Evolutionary conservation across 345 rosid genomes (phyloP), one percentile per base, ranked within the genome.

Genomic region (Linum lewisii): DNA sequence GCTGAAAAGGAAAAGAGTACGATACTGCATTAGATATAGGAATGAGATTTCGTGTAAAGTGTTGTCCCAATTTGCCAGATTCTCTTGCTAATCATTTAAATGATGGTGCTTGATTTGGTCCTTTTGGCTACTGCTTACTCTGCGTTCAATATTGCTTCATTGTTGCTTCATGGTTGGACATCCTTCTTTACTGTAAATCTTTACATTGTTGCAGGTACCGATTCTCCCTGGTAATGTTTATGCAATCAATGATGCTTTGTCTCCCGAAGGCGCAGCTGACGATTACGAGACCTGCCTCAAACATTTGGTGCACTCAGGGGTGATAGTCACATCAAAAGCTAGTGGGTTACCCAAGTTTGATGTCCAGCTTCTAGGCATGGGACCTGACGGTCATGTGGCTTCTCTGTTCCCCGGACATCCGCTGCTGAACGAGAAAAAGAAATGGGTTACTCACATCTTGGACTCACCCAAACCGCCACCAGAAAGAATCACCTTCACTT

Each of bases 391-490:
- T 11, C 96, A 86, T 0, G 77, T 92, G 10, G 98, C 98, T 22
- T 88, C 96, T 0, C 66, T 86, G 2, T 92, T 92, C 71, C 98
- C 95, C 0, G 86, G 93, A 29, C 95, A 92, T 56, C 73, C 74
- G 24, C 85, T 92, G 14, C 61, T 83, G 59, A 73, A 70, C 7
- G 96, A 92, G 77, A 79, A 37, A 2, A 50, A 78, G 76, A 92
- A 77, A 63, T 92, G 98, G 98, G 87, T 84, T 25, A 63, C 86
- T 63, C 78, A 58, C 72, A 75, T 92, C 54, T 70, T 74, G 54
- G 90, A 86, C 77, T 92, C 96, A 0, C 96, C 93, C 0, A 88
- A 92, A 72, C 98, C 87, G 0, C 96, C 98, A 0, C 83, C 88
- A 0, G 82, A 86, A 71, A 86, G 96, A 63, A 88, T 88, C 66